A percentile compares a stretch with the other conserved stretches of the same genome.
Conservation (phyloP, 129 eudicot genomes). For the Lonicera japonica region DNA sequence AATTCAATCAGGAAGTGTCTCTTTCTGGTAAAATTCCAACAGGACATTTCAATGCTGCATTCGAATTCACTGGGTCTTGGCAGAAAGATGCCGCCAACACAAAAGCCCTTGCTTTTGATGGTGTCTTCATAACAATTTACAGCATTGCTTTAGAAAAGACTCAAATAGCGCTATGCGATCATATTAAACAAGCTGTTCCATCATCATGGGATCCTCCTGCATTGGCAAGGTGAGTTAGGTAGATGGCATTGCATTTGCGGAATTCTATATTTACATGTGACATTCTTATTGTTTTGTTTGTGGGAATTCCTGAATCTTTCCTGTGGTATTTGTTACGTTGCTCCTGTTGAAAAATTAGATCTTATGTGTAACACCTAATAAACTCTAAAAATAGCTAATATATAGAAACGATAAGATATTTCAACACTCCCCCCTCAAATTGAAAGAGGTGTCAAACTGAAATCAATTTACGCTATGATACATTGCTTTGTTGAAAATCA, state of each 20-base stretch:
- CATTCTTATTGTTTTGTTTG: background rate
- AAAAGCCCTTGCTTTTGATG: conserved; percentile 65
- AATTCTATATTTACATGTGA: background rate
- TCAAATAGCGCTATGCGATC: conserved; percentile 48
- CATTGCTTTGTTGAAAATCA: too few species aligned
- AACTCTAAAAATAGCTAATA: too few species aligned
- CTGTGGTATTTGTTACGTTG: too few species aligned
- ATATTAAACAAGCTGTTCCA: conserved; percentile 61
- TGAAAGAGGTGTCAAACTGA: too few species aligned
- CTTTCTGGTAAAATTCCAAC: conserved; percentile 71
- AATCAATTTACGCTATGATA: too few species aligned
- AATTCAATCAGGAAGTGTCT: conserved; percentile 59
- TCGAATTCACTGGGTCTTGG: conserved; percentile 65
- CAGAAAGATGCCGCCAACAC: conserved; percentile 65
- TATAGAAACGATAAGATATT: too few species aligned
- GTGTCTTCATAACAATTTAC: conserved; percentile 53
- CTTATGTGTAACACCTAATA: too few species aligned
- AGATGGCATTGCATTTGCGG: background rate
- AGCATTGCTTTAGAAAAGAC: conserved; percentile 60
- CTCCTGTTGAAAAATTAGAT: too few species aligned
- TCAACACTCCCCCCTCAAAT: too few species aligned
- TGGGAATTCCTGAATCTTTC: background rate
- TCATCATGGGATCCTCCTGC: conserved; percentile 78
- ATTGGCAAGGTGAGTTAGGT: conserved; percentile 48
- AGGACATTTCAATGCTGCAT: conserved; percentile 70